Percentiles rank a stretch among this genome's conserved stretches.
Evolutionary conservation across 306 rosid genomes (phyloP).

Genomic region (Prunus armeniaca): DNA sequence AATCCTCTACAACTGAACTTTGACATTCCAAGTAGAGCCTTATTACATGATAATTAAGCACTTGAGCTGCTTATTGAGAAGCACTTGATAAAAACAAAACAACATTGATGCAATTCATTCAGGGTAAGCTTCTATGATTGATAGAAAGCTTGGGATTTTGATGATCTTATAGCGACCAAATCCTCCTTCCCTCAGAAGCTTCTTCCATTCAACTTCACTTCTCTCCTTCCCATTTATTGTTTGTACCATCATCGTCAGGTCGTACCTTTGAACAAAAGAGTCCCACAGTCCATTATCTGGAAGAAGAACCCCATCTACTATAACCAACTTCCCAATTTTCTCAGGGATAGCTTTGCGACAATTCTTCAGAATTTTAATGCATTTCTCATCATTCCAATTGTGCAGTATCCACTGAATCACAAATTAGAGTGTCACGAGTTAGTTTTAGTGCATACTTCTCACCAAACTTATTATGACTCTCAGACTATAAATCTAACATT

Average conservation of each 20-base stretch:
- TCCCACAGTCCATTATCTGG: constrained; percentile 24
- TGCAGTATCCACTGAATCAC: constrained; percentile 18
- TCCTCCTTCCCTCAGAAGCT: constrained; percentile 42
- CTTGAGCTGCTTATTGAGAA: not conserved
- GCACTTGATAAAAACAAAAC: not conserved
- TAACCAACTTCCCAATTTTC: constrained; percentile 46
- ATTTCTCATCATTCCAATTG: constrained; percentile 37
- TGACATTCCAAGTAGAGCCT: no score
- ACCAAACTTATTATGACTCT: no score
- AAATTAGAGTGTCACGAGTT: not conserved
- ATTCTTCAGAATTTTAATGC: constrained; percentile 47
- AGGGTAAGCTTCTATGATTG: constrained; percentile 6
- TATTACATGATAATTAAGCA: not conserved
- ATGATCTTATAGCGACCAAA: constrained; percentile 48
- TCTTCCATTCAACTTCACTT: constrained; percentile 54
- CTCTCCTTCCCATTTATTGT: constrained; percentile 34
- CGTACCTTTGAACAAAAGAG: constrained; percentile 33
- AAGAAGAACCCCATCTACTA: constrained; percentile 30
- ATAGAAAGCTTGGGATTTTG: constrained; percentile 35
- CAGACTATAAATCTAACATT: no score
- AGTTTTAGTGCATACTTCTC: no score
- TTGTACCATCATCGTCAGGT: constrained; percentile 41
- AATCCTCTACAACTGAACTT: no score
- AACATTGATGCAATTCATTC: not conserved
- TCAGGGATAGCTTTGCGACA: constrained; percentile 53